These are phyloP conservation scores for Blastomyces emzantsi DNA, from an alignment of 2,329 filamentous ascomycete species.

Conservation along the genomic window DNA sequence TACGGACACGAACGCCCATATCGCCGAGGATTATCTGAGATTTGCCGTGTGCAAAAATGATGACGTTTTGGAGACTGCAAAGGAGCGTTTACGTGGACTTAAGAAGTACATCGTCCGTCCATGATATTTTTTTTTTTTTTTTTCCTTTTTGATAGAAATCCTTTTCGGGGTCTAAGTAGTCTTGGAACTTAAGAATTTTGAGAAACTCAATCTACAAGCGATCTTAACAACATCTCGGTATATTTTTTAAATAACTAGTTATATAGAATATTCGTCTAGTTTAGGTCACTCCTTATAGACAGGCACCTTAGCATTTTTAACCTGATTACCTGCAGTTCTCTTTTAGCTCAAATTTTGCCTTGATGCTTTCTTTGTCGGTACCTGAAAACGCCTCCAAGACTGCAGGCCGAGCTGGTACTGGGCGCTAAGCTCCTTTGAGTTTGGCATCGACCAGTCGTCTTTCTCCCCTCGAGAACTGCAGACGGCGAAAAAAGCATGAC, in stretches of 20 bases:
- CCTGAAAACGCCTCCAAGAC: not conserved
- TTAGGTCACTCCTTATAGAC: not conserved
- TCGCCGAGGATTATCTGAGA: slow-evolving; percentile 86
- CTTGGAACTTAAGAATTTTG: not conserved
- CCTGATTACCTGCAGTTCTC: not conserved
- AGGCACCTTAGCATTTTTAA: not conserved
- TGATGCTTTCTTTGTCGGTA: not conserved
- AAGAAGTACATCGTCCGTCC: slow-evolving; percentile 55
- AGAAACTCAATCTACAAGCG: not conserved
- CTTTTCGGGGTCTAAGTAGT: not conserved
- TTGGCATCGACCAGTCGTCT: not conserved
- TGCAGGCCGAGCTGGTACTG: not conserved
- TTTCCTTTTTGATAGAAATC: not conserved
- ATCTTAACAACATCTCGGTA: not conserved
- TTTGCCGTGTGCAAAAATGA: slow-evolving; percentile 98
- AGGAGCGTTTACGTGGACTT: slow-evolving; percentile 62
- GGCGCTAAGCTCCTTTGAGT: slow-evolving; percentile 8
- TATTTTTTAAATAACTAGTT: not conserved
- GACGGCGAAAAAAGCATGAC: slow-evolving; percentile 13
- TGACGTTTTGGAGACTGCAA: slow-evolving; percentile 68
- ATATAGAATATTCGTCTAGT: not conserved
- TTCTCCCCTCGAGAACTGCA: slow-evolving; percentile 6
- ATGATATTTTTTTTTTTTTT: not conserved
- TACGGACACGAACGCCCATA: slow-evolving; percentile 68
- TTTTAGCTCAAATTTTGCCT: not conserved